A percentile compares a stretch with the other conserved stretches of the same genome.
Conservation (phyloP, 2,329 filamentous ascomycete species). For the Pezicula rhizophila region DNA sequence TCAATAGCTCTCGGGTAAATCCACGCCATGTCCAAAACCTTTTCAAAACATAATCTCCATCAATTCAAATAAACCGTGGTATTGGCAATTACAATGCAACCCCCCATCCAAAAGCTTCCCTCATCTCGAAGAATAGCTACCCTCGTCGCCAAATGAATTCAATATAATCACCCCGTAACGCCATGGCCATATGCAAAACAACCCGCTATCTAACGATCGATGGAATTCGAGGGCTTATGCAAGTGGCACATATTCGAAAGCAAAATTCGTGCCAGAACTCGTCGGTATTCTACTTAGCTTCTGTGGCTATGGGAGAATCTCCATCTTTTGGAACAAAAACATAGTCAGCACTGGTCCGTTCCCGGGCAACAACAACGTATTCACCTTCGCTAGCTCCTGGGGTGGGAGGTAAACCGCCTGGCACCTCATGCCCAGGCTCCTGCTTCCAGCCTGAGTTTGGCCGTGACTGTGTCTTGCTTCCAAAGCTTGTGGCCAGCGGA, state of each 20-base stretch:
- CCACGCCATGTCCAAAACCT: no score
- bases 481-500: constrained; percentile 13
- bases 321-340: constrained; percentile 16
- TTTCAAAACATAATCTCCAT: not conserved
- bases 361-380: constrained; percentile 7
- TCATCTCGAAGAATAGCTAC: not conserved
- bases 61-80: not conserved
- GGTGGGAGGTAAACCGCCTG: constrained; percentile 26
- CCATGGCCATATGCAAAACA: not conserved
- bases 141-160: not conserved
- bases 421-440: constrained; percentile 12
- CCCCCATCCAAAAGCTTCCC: not conserved
- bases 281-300: not conserved
- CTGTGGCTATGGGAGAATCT: not conserved
- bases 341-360: constrained; percentile 20
- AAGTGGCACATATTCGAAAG: not conserved
- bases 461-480: constrained; percentile 4
- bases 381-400: constrained; percentile 30
- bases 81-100: not conserved
- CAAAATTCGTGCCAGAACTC: not conserved
- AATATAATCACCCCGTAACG: not conserved
- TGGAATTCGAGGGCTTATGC: no score
- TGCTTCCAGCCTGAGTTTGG: constrained; percentile 5
- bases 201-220: not conserved
- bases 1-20: no score